Base-by-base conservation (phyloP, 2,329 filamentous ascomycete genomes). In the Xylariaceae sp. region DNA sequence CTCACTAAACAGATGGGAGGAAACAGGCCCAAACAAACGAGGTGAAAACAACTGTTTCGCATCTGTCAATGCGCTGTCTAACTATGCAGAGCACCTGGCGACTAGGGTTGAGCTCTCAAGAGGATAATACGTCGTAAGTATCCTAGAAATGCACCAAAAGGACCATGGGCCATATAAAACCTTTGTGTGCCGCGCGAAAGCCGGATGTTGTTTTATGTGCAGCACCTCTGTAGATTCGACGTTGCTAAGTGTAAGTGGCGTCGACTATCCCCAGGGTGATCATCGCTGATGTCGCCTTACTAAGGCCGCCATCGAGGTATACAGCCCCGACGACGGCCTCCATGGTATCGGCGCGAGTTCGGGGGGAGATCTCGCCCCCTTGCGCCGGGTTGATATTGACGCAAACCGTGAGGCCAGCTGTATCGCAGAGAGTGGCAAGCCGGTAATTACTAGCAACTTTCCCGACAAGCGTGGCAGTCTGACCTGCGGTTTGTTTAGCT, bases 311-410 rank as follows among this genome's bases (percentile, higher is more conserved):
- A n/a, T 60, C 59, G 9, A 30, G 29, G 29, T 52, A 57, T 12
- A 53, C 57, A 8, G 57, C 51, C 0, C 54, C 59, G 12, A 58
- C 46, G 27, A 60, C 39, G 4, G 57, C 57, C 32, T 58, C 54
- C 32, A 61, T 12, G 12, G 59, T 51, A 11, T 56, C 59, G n/a
- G 57, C 51, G n/a, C 50, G 45, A 30, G 46, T 56, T 8, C 46
- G 42, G 32, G 47, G 47, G 8, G 44, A 48, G 26, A 54, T 26
- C 2, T 11, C 6, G 19, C n/a, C 47, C 3, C 19, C 1, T 9
- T 50, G 37, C 3, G 35, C 27, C n/a, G 42, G 52, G 39, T 58
- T 57, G 9, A 8, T 1, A 27, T 59, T 55, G n/a, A 60, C 49
- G 32, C 59, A 61, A 29, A 11, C 39, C 6, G 40, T 42, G 30